Evolutionary conservation across 2,329 filamentous ascomycete genomes (phyloP), one percentile per base, ranked within the genome.

Genomic region (Fusarium pseudocircinatum): DNA sequence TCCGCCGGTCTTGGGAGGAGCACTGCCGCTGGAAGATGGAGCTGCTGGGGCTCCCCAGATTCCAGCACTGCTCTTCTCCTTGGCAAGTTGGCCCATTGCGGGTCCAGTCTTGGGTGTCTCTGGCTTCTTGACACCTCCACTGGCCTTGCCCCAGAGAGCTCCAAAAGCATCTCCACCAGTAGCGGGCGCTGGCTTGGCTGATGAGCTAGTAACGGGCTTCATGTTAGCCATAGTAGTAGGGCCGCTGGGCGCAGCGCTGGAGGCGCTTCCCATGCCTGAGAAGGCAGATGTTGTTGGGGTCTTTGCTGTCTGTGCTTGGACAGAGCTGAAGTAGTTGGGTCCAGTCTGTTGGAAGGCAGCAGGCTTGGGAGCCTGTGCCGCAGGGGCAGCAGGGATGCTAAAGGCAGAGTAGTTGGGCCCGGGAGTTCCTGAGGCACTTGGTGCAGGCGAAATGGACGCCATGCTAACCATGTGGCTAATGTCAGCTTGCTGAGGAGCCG

Each of bases 261-360:
- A 77, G 59, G 80, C 75, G 59, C 40, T 62, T 32, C 67, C 52
- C 46, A 80, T 76, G 56, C 77, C 74, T 6, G 80, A 72, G 44
- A 80, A 76, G 46, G 77, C 70, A 28, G 73, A 70, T 28, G 64
- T 75, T 74, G 84, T 78, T 43, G 81, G 70, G 77, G 82, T 74
- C 40, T 75, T 75, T 34, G 79, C 28, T 44, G 74, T 15, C 49
- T 79, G 69, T 42, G 84, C 83, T 69, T 88, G 87, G 8, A 98
- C 92, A 1, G 94, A 96, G 60, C 94, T 95, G 83, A 96, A 99
- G 86, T 99, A 99, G 84, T 99, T 99, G 59, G 96, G 96, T 28
- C 93, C 91, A 32, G 74, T 67, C 4, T 91, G 83, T 83, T 97
- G 94, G 84, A 91, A 97, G 53, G 89, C 88, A 2, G 88, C 82